Conservation (phyloP, 2,329 filamentous ascomycete species). For the Neopestalotiopsis sp. region DNA sequence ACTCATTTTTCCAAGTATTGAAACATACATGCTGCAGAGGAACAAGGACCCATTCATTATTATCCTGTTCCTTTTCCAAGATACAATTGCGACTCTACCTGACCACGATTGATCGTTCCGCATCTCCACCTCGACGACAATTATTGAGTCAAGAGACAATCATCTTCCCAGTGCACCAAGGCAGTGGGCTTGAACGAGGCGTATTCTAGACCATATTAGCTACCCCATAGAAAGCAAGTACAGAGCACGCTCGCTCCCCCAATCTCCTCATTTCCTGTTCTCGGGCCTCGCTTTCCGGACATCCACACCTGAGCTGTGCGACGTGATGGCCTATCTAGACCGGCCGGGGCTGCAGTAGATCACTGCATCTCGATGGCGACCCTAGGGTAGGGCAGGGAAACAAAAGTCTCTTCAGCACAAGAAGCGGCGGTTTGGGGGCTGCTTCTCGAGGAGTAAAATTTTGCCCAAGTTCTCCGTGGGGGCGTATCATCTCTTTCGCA, state of each 20-base stretch:
- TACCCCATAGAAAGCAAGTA: neutral
- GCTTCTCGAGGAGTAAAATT: neutral
- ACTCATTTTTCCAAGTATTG: neutral
- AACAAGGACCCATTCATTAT: neutral
- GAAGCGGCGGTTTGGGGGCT: too few relatives aligned
- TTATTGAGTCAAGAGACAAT: neutral
- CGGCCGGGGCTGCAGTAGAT: neutral
- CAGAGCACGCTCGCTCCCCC: too few relatives aligned
- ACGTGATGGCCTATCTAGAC: neutral
- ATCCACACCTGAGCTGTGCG: neutral
- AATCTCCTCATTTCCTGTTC: neutral
- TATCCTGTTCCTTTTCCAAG: neutral
- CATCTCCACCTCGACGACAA: neutral
- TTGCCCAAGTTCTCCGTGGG: neutral
- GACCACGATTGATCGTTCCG: neutral
- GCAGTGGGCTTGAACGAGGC: neutral
- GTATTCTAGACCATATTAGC: neutral
- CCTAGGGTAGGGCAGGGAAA: neutral
- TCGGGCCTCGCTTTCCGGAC: neutral
- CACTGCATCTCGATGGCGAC: neutral
- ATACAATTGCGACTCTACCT: neutral
- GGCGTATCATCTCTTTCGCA: neutral
- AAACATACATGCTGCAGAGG: constrained; percentile 13
- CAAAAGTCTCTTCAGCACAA: neutral
- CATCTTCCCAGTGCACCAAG: neutral